phyloP scores from a whole-genome alignment of 345 rosid species.

The Pugionium cornutum region DNA sequence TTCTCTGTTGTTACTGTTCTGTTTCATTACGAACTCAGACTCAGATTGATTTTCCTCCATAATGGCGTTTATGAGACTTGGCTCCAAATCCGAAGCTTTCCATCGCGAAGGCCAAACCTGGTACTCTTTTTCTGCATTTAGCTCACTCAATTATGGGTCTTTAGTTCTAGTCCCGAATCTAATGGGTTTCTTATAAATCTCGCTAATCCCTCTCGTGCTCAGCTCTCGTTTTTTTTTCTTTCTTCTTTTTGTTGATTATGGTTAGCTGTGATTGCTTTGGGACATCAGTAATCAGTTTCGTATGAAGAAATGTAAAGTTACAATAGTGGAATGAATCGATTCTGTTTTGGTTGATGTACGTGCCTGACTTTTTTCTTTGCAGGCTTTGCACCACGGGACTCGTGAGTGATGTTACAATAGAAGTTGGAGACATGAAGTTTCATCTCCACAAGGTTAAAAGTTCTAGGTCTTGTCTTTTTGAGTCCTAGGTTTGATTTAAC shows the following conservation, averaged over 20 bases:
- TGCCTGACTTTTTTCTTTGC: constrained; percentile 23
- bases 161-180: too few species aligned
- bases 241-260: too few species aligned
- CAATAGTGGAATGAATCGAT: too few species aligned
- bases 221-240: too few species aligned
- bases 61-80: constrained; percentile 75
- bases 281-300: too few species aligned
- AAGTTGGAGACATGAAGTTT: constrained; percentile 61
- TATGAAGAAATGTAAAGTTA: too few species aligned
- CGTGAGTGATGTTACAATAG: constrained; percentile 68
- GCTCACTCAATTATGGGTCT: neutral
- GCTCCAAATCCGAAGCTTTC: constrained; percentile 72
- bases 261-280: too few species aligned
- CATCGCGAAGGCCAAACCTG: constrained; percentile 63
- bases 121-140: constrained; percentile 36
- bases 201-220: too few species aligned
- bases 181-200: too few species aligned
- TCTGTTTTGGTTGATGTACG: too few species aligned
- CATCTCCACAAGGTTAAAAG: constrained; percentile 75
- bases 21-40: constrained; percentile 16
- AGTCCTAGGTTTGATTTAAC: too few species aligned
- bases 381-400: constrained; percentile 76
- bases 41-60: constrained; percentile 19
- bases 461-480: neutral
- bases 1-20: constrained; percentile 7